Conservation (phyloP, 2,329 filamentous ascomycete genomes). For the Nakataea oryzae region DNA sequence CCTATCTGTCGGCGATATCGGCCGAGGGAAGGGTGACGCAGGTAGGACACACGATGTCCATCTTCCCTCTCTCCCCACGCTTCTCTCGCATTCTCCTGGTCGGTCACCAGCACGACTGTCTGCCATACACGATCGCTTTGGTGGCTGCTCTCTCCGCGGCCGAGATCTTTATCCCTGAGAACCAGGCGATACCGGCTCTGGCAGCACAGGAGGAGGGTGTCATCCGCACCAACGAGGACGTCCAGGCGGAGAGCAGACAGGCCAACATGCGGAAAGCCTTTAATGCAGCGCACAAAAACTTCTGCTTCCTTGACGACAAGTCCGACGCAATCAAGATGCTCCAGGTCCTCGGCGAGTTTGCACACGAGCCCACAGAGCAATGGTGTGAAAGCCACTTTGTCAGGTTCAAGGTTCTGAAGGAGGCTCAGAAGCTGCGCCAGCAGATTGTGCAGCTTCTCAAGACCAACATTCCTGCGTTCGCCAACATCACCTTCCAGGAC, state of each 20-base stretch:
- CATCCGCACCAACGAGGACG: conserved; percentile 54
- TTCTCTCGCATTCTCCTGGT: conserved; percentile 89
- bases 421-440: conserved; percentile 70
- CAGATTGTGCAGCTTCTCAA: conserved; percentile 78
- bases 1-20: conserved; percentile 74
- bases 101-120: conserved; percentile 70
- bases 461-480: conserved; percentile 59
- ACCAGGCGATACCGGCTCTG: conserved; percentile 56
- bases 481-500: conserved; percentile 42
- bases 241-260: conserved; percentile 59
- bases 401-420: conserved; percentile 74
- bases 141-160: conserved; percentile 82
- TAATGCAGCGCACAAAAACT: conserved; percentile 65
- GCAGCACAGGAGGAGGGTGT: conserved; percentile 33
- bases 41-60: conserved; percentile 70
- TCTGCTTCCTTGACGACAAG: conserved; percentile 70
- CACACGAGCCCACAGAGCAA: conserved; percentile 56
- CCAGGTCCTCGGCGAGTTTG: conserved; percentile 80
- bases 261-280: conserved; percentile 50
- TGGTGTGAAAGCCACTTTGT: conserved; percentile 84
- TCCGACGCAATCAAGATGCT: conserved; percentile 87
- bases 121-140: conserved; percentile 77
- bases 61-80: conserved; percentile 82
- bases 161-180: conserved; percentile 78
- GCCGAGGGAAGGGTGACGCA: conserved; percentile 64